These are phyloP conservation scores for Acrocalymma vagum DNA, from an alignment of 2,329 filamentous ascomycete genomes.

Conservation along the genomic window DNA sequence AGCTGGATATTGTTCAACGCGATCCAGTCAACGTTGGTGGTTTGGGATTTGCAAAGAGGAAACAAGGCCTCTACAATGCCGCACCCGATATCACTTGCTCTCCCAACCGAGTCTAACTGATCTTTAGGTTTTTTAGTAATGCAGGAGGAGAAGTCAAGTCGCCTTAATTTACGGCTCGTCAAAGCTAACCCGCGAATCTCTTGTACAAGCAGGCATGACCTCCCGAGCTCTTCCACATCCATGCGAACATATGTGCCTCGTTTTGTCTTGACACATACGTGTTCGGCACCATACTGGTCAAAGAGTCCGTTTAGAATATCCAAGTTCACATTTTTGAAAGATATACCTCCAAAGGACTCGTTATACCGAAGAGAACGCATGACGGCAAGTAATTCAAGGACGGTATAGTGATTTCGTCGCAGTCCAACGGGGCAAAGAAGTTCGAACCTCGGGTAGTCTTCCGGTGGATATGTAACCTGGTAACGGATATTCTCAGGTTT, in stretches of 20 bases:
- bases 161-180: constrained; percentile 69
- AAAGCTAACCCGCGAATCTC: constrained; percentile 73
- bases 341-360: constrained; percentile 72
- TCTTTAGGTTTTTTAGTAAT: constrained; percentile 63
- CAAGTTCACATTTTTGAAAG: constrained; percentile 71
- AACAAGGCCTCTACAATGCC: constrained; percentile 75
- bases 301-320: constrained; percentile 69
- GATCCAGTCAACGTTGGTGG: constrained; percentile 77
- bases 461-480: constrained; percentile 51
- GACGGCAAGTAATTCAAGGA: constrained; percentile 73
- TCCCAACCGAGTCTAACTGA: constrained; percentile 50
- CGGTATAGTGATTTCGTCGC: constrained; percentile 63
- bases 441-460: constrained; percentile 73
- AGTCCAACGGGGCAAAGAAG: constrained; percentile 65
- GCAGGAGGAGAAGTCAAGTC: constrained; percentile 71
- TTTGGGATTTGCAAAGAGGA: constrained; percentile 71
- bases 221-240: constrained; percentile 61
- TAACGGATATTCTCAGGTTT: constrained; percentile 69
- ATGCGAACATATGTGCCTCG: constrained; percentile 64
- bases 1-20: constrained; percentile 73
- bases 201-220: constrained; percentile 70
- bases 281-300: constrained; percentile 68
- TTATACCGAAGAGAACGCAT: constrained; percentile 75
- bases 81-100: constrained; percentile 69
- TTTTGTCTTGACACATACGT: constrained; percentile 67